Base-by-base conservation (phyloP, 345 rosid genomes). In the Rubroshorea leprosula region DNA sequence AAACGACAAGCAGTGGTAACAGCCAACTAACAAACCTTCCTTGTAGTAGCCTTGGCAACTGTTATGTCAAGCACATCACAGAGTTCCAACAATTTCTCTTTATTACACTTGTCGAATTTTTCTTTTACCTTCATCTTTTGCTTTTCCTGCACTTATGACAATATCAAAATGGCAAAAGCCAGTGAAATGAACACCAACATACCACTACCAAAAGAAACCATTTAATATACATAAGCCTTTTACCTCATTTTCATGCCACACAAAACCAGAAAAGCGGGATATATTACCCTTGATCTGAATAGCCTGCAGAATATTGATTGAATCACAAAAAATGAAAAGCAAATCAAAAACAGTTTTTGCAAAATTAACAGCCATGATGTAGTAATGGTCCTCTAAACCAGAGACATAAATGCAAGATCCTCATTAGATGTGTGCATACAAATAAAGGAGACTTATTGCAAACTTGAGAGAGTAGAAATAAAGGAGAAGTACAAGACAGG, bases 161-260 rank as follows among this genome's bases (percentile, higher is more conserved):
- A 51, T 22, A 50, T 49, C 23, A 15, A 35, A 60, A 50, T 60
- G 18, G 9, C 2, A 50, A 16, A 60, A 60, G 24, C 45, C 2
- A 14, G 14, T 44, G 3, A 44, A 0, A 35, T 6, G 1, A 35
- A 35, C 11, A 35, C 7, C 12, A 35, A 35, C 41, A 13, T 35
- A 35, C 7, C 41, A 35, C 41, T 4, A 35, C 12, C 41, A 35
- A 6, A 35, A 6, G 5, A 6, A 35, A 1, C 41, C 41, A 35
- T 57, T 23, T 44, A 31, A 57, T 27, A 11, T 49, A 44, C 45
- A 24, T 27, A 31, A 15, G 15, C 41, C 1, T 26, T 47, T 56
- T 71, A 92, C 99, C 97, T 86, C 96, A 71, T 92, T 76, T 56
- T 78, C 91, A 62, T 71, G 91, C 99, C 96, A 89, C 26, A 76